Conservation (phyloP, 805 yeast species). For the Hanseniaspora hatyaiensis region DNA sequence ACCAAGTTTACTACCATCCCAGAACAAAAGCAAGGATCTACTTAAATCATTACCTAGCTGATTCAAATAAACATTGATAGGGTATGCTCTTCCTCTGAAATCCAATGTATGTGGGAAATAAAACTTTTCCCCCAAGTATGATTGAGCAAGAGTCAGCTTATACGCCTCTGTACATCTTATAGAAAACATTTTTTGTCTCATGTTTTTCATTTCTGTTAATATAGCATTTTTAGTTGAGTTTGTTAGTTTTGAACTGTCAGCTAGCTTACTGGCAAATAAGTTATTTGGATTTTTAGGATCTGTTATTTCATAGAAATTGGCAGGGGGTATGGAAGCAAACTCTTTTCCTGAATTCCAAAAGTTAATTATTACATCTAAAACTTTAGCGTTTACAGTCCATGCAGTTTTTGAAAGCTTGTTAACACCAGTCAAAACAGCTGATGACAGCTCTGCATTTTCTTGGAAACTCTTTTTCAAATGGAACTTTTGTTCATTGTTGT, state of each 20-base stretch:
- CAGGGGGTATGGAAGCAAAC: conserved; percentile 57
- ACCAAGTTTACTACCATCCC: conserved; percentile 67
- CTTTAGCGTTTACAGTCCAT: conserved; percentile 76
- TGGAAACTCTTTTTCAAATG: conserved; percentile 71
- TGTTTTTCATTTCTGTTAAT: conserved; percentile 46
- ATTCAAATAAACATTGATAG: conserved; percentile 67
- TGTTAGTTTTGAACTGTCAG: background rate
- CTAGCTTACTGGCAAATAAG: conserved; percentile 22
- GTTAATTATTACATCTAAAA: conserved; percentile 56
- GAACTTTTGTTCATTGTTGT: conserved; percentile 80
- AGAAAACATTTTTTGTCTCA: conserved; percentile 60
- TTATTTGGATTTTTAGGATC: conserved; percentile 53
- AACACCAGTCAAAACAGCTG: conserved; percentile 62
- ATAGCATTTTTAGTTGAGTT: background rate
- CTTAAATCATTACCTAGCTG: conserved; percentile 72
- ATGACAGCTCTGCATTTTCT: conserved; percentile 45
- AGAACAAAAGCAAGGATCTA: conserved; percentile 56
- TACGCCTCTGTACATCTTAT: conserved; percentile 89
- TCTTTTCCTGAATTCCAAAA: conserved; percentile 81
- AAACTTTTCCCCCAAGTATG: conserved; percentile 67
- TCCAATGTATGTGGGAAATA: conserved; percentile 74
- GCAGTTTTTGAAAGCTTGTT: conserved; percentile 78
- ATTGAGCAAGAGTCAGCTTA: conserved; percentile 89
- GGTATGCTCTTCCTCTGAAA: conserved; percentile 77
- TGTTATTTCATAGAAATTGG: conserved; percentile 35